phyloP scores from a whole-genome alignment of 1,284 basidiomycete species.

The Termitomyces sp. region DNA sequence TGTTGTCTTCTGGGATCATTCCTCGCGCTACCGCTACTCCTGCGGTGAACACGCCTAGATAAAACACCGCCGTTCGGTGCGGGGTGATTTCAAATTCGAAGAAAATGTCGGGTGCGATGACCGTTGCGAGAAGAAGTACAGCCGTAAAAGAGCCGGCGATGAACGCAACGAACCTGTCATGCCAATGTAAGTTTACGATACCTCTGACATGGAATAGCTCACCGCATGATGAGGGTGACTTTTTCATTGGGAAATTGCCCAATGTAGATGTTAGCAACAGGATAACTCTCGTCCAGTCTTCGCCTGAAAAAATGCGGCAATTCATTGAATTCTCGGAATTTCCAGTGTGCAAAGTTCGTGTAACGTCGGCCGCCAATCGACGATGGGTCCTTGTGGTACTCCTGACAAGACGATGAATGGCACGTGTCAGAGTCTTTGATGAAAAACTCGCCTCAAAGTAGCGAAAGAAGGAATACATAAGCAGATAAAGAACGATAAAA shows the following conservation, averaged over 20 bases:
- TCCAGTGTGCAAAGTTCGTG: constrained; percentile 95
- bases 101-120: constrained; percentile 89
- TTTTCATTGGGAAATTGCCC: constrained; percentile 97
- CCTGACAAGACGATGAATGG: constrained; percentile 41
- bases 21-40: constrained; percentile 87
- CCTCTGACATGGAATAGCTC: constrained; percentile 19
- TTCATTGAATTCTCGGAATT: constrained; percentile 99
- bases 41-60: constrained; percentile 84
- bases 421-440: background rate
- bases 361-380: constrained; percentile 90
- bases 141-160: constrained; percentile 95
- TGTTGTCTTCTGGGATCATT: constrained; percentile 94
- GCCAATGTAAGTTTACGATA: background rate
- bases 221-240: constrained; percentile 85
- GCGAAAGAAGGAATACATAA: constrained; percentile 99
- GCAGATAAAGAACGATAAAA: constrained; percentile 94
- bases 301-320: constrained; percentile 89
- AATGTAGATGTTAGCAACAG: constrained; percentile 89
- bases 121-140: constrained; percentile 85
- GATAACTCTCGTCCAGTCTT: constrained; percentile 84
- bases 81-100: constrained; percentile 93
- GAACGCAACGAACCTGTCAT: constrained; percentile 84
- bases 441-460: constrained; percentile 83
- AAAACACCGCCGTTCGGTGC: constrained; percentile 91
- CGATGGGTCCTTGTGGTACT: constrained; percentile 98